These are phyloP conservation scores for Rhizophlyctis rosea DNA, from an alignment of 192 early-diverging fungal species.

Conservation along the genomic window DNA sequence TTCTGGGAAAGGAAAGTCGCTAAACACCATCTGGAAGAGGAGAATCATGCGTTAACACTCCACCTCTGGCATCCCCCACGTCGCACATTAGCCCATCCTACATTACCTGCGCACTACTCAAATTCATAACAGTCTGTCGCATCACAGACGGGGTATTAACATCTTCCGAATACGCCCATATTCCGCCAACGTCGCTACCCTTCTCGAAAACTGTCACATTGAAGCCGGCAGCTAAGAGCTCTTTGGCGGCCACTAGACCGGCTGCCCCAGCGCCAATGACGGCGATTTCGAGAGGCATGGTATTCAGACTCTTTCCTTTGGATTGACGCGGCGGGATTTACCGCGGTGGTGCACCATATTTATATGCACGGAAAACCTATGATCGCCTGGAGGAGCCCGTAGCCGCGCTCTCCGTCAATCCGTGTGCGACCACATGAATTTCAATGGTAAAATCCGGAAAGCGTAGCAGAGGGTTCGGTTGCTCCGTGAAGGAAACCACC, in stretches of 20 bases:
- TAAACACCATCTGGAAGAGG: conserved; percentile 16
- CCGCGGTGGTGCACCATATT: no score
- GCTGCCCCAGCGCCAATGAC: conserved; percentile 32
- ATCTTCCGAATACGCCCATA: conserved; percentile 51
- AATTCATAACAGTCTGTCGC: conserved; percentile 51
- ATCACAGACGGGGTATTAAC: conserved; percentile 51
- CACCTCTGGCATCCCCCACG: not conserved
- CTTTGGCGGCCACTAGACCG: conserved; percentile 51
- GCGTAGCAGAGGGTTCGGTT: no score
- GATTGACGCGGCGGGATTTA: no score
- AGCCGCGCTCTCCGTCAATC: no score
- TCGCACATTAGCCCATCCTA: not conserved
- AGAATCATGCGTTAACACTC: conserved; percentile 29
- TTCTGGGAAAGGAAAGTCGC: conserved; percentile 55
- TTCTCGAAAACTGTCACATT: conserved; percentile 52
- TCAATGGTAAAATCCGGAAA: no score
- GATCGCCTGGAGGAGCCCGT: no score
- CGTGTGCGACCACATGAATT: no score
- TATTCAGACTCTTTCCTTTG: not conserved
- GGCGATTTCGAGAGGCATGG: not conserved
- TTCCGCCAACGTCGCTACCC: conserved; percentile 40
- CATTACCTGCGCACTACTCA: conserved; percentile 39
- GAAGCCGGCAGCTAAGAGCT: conserved; percentile 47
- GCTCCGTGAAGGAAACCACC: no score
- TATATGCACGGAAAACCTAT: no score